Evolutionary conservation across 2,329 filamentous ascomycete species (phyloP).

Genomic region (Dactylellina haptotyla): DNA sequence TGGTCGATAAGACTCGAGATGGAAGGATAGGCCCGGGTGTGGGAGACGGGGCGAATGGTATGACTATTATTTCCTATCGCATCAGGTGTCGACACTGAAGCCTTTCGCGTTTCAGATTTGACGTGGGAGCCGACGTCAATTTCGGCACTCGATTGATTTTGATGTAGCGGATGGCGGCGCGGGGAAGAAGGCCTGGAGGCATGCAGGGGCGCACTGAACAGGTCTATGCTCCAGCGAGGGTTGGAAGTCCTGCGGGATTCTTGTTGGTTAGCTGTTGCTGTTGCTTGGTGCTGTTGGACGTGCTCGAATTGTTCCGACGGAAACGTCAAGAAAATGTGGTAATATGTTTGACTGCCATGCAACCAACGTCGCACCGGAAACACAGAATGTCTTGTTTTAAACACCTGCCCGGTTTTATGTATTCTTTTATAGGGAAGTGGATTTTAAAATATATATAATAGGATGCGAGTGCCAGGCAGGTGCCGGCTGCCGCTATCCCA

Average conservation of each 20-base stretch:
- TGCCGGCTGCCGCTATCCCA: too few species aligned
- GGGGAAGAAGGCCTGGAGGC: slow-evolving; percentile 43
- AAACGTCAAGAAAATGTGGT: slow-evolving; percentile 20
- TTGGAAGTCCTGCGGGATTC: slow-evolving; percentile 26
- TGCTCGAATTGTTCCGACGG: not conserved
- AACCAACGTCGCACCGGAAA: slow-evolving; percentile 46
- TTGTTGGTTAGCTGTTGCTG: slow-evolving; percentile 1
- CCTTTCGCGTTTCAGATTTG: slow-evolving; percentile 42
- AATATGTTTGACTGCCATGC: slow-evolving; percentile 11
- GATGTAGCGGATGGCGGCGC: slow-evolving; percentile 38
- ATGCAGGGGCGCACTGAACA: slow-evolving; percentile 42
- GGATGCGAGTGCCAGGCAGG: too few species aligned
- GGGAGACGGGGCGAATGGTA: slow-evolving; percentile 3
- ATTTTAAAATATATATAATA: too few species aligned
- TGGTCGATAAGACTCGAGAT: slow-evolving; percentile 51
- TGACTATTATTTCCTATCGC: slow-evolving; percentile 43
- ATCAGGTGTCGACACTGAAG: slow-evolving; percentile 32
- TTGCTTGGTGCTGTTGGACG: slow-evolving; percentile 24
- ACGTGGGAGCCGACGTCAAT: slow-evolving; percentile 35
- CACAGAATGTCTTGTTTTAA: slow-evolving; percentile 20
- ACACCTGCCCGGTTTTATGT: too few species aligned
- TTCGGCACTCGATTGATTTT: slow-evolving; percentile 39
- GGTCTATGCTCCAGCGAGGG: slow-evolving; percentile 47
- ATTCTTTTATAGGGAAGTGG: too few species aligned
- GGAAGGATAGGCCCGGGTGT: slow-evolving; percentile 38